Evolutionary conservation across 768 basidiomycete species (phyloP).

Genomic region (Psilocybe subaeruginosa): DNA sequence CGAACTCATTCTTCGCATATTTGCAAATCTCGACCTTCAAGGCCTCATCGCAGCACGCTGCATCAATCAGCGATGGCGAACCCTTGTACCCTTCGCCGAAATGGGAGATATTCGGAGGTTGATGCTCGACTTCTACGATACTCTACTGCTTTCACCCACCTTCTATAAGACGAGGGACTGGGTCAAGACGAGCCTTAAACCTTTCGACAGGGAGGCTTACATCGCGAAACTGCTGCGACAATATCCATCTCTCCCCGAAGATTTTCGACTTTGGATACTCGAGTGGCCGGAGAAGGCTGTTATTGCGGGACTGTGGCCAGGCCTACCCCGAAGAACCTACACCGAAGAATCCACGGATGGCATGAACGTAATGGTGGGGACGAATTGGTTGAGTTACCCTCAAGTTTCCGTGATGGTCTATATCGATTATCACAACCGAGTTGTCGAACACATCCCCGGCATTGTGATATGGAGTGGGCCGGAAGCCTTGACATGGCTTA

Average conservation of each 20-base stretch:
- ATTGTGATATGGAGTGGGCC: neutral
- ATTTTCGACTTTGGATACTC: conserved; percentile 16
- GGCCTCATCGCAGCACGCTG: conserved; percentile 11
- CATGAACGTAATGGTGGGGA: neutral
- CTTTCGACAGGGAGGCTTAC: conserved; percentile 17
- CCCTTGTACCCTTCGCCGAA: conserved; percentile 9
- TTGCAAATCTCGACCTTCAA: conserved; percentile 5
- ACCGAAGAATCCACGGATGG: neutral
- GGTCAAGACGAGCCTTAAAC: conserved; percentile 11
- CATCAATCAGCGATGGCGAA: conserved; percentile 9
- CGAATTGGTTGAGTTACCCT: conserved; percentile 1
- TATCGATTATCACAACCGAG: neutral
- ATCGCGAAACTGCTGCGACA: conserved; percentile 4
- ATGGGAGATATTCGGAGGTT: conserved; percentile 5
- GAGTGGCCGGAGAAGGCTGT: conserved; percentile 18
- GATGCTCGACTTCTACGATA: conserved; percentile 12
- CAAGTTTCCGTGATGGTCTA: conserved; percentile 4
- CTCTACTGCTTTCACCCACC: conserved; percentile 7
- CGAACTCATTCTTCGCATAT: conserved; percentile 13
- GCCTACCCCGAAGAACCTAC: conserved; percentile 5
- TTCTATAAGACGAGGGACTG: conserved; percentile 14
- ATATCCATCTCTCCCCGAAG: conserved; percentile 12
- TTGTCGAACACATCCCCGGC: neutral
- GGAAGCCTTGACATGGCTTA: neutral
- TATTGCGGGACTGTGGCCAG: conserved; percentile 14